Evolutionary conservation across 2,329 filamentous ascomycete species (phyloP).

Genomic region (Fusarium phyllophilum): DNA sequence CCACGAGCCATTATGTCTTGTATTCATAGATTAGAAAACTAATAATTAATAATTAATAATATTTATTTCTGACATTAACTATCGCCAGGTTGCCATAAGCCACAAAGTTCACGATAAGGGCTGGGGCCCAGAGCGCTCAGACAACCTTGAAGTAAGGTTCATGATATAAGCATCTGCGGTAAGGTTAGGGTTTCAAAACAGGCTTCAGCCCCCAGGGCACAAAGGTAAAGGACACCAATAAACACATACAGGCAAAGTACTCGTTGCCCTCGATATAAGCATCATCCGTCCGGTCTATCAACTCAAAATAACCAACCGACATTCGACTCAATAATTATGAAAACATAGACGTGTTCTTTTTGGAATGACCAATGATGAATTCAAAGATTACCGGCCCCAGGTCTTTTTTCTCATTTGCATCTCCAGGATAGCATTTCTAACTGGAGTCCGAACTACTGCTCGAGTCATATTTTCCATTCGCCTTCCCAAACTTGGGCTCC

Average conservation of each 20-base stretch:
- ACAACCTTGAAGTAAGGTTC: background rate
- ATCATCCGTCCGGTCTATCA: background rate
- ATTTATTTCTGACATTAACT: rapidly evolving
- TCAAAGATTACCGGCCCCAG: rapidly evolving
- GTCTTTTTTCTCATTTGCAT: rapidly evolving
- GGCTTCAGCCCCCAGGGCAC: background rate
- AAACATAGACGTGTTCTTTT: too few species aligned
- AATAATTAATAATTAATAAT: background rate
- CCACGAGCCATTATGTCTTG: rapidly evolving
- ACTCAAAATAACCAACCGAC: rapidly evolving
- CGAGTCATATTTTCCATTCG: background rate
- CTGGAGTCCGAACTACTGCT: background rate
- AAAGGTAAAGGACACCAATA: background rate
- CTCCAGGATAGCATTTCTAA: background rate
- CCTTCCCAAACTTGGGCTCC: background rate
- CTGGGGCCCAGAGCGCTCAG: background rate
- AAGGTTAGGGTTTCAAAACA: background rate
- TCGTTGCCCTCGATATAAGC: background rate
- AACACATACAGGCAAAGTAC: background rate
- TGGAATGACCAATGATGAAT: rapidly evolving
- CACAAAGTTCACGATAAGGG: background rate
- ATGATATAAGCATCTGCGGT: background rate
- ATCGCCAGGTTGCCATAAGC: rapidly evolving
- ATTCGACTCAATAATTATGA: rapidly evolving
- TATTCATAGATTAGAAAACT: background rate